Percentiles rank a stretch among this genome's conserved stretches.
Evolutionary conservation across 371 early-diverging fungal genomes (phyloP).

Genomic region (Mucor ambiguus): DNA sequence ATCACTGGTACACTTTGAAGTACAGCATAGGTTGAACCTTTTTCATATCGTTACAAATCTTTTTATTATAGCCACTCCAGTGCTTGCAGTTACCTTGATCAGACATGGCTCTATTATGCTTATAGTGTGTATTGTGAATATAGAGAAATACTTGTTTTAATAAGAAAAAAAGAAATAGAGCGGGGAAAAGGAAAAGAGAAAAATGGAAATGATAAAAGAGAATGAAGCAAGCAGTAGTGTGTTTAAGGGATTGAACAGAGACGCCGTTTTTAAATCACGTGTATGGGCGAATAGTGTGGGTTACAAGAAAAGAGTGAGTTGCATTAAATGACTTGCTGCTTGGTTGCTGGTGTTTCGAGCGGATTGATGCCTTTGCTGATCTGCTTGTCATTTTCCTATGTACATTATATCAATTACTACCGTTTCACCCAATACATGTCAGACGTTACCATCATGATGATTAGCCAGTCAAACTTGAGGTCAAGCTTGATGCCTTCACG

Average conservation of each 20-base stretch:
- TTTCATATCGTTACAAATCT: not conserved
- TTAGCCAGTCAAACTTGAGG: conserved; percentile 92
- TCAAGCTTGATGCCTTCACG: conserved; percentile 90
- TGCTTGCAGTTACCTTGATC: conserved; percentile 15
- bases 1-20: conserved; percentile 56
- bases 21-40: conserved; percentile 54
- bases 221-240: not conserved
- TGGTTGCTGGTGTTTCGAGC: conserved; percentile 2
- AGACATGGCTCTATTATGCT: conserved; percentile 13
- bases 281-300: not conserved
- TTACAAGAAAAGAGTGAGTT: too few relatives aligned
- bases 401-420: not conserved
- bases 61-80: not conserved
- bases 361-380: not conserved
- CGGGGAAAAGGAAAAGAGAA: not conserved
- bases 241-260: not conserved
- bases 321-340: conserved; percentile 9
- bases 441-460: conserved; percentile 2
- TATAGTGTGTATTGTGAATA: not conserved
- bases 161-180: not conserved
- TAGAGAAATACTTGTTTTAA: conserved; percentile 4
- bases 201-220: not conserved
- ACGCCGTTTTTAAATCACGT: not conserved
- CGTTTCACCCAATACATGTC: not conserved
- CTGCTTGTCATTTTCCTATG: conserved; percentile 9